Percentiles rank a stretch among this genome's conserved stretches.
Evolutionary conservation across 2,329 filamentous ascomycete genomes (phyloP).

Genomic region (Sphaerulina populicola): DNA sequence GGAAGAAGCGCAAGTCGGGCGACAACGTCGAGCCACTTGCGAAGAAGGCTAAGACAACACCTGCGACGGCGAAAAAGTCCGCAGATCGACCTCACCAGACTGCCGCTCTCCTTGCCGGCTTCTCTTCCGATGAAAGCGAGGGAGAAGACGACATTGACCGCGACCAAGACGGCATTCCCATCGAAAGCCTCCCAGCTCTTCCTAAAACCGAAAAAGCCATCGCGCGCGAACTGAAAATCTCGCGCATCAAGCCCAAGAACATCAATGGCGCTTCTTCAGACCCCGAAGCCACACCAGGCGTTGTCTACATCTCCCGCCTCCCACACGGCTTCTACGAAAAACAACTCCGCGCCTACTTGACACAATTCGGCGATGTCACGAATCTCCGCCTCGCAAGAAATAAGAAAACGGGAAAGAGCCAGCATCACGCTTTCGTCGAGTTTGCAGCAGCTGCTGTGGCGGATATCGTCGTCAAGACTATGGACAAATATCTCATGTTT

Average conservation of each 20-base stretch:
- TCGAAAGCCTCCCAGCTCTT: constrained; percentile 32
- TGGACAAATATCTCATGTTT: constrained; percentile 96
- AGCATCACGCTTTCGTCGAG: constrained; percentile 93
- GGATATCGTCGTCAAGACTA: constrained; percentile 84
- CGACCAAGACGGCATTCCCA: constrained; percentile 34
- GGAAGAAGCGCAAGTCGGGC: constrained; percentile 34
- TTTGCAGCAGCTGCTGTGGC: constrained; percentile 72
- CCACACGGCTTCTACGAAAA: constrained; percentile 96
- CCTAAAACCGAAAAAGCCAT: constrained; percentile 26
- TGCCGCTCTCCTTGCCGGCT: constrained; percentile 45
- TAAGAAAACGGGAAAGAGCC: constrained; percentile 79
- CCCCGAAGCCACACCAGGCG: constrained; percentile 55
- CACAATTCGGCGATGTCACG: constrained; percentile 79
- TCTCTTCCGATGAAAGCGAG: constrained; percentile 41
- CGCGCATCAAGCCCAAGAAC: constrained; percentile 41
- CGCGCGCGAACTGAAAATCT: constrained; percentile 13
- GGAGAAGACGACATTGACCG: constrained; percentile 32
- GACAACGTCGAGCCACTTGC: constrained; percentile 25
- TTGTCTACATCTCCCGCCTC: constrained; percentile 83
- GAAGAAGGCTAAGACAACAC: constrained; percentile 32
- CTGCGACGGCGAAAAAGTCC: constrained; percentile 26
- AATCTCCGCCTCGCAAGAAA: constrained; percentile 80
- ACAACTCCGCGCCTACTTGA: constrained; percentile 88
- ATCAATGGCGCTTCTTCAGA: constrained; percentile 34
- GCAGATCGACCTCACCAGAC: constrained; percentile 37